Evolutionary conservation across 257 asterid species (phyloP).

Genomic region (Solanum peruvianum): DNA sequence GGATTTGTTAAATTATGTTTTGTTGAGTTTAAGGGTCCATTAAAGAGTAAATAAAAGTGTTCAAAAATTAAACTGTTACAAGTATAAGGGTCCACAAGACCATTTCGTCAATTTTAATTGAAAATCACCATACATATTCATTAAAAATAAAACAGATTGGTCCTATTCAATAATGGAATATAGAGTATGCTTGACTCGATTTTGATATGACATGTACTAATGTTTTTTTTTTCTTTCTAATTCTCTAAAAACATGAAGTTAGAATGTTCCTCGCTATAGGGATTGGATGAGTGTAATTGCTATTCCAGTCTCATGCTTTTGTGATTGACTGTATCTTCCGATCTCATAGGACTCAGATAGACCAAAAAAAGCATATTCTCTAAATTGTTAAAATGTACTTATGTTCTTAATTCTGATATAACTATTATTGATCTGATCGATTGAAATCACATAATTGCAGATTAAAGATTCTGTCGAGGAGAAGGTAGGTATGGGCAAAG

Average conservation of each 20-base stretch:
- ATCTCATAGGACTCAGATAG: neutral
- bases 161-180: neutral
- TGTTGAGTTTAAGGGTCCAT: no score
- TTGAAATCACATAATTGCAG: constrained; percentile 25
- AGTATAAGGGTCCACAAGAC: no score
- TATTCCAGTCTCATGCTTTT: neutral
- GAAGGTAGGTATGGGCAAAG: constrained; percentile 71
- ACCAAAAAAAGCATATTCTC: no score
- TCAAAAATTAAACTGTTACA: no score
- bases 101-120: no score
- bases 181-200: neutral
- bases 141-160: neutral
- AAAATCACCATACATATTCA: neutral
- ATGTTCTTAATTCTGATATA: no score
- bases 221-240: neutral
- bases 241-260: neutral
- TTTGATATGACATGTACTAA: neutral
- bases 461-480: constrained; percentile 52
- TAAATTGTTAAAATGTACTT: neutral
- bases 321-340: neutral
- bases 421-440: neutral
- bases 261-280: neutral
- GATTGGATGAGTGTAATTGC: neutral
- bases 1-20: no score
- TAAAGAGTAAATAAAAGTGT: no score